Evolutionary conservation across 148 eudicot species (phyloP).

Genomic region (Heliosperma pusillum): DNA sequence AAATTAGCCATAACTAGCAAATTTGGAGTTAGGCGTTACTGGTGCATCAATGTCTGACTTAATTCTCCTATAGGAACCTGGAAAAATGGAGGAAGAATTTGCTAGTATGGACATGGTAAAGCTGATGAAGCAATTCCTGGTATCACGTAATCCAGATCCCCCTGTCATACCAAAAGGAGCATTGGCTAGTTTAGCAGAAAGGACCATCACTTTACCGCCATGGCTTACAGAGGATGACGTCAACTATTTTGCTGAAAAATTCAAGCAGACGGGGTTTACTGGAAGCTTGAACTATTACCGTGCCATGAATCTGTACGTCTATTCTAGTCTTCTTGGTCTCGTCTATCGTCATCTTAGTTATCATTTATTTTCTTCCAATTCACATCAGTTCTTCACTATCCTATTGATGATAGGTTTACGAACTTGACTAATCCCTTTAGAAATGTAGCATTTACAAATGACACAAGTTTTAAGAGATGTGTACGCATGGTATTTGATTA

Average conservation of each 20-base stretch:
- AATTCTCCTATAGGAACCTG: conserved; percentile 42
- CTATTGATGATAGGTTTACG: too few species aligned
- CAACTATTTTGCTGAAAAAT: conserved; percentile 45
- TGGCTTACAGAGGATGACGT: conserved; percentile 64
- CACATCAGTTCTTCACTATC: not conserved
- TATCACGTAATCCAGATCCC: conserved; percentile 30
- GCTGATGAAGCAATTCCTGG: conserved; percentile 34
- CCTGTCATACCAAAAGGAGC: conserved; percentile 38
- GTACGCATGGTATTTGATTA: too few species aligned
- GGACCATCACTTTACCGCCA: conserved; percentile 35
- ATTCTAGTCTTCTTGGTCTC: conserved; percentile 10
- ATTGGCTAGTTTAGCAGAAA: conserved; percentile 10
- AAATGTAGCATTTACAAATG: not conserved
- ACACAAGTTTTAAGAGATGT: too few species aligned
- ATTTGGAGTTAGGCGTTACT: too few species aligned
- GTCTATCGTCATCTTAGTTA: conserved; percentile 7
- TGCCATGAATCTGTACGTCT: conserved; percentile 50
- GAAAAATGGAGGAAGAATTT: conserved; percentile 52
- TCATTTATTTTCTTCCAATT: not conserved
- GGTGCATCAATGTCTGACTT: not conserved
- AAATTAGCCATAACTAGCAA: too few species aligned
- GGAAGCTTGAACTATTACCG: conserved; percentile 69
- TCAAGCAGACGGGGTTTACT: conserved; percentile 49
- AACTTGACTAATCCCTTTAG: too few species aligned
- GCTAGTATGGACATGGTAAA: conserved; percentile 30